These are phyloP conservation scores for Clausena lansium DNA, from an alignment of 345 rosid genomes.

Conservation along the genomic window DNA sequence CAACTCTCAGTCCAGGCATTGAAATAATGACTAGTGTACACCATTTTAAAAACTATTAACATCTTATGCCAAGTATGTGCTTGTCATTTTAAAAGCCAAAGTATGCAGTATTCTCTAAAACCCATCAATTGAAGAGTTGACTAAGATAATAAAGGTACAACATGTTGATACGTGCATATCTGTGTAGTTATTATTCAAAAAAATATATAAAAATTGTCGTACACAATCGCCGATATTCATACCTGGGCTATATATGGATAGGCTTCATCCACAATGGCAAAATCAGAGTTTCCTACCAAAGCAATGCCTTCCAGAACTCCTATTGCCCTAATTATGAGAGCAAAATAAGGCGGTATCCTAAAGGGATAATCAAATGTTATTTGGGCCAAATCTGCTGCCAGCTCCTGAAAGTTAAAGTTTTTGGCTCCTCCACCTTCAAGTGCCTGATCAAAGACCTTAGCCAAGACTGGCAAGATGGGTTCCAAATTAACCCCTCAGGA, in stretches of 20 bases:
- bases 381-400: constrained; percentile 94
- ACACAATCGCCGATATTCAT: constrained; percentile 11
- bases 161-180: neutral
- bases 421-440: constrained; percentile 99
- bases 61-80: neutral
- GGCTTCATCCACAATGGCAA: constrained; percentile 95
- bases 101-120: too few species aligned
- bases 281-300: constrained; percentile 90
- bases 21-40: neutral
- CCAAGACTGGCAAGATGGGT: constrained; percentile 91
- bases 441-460: constrained; percentile 97
- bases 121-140: too few species aligned
- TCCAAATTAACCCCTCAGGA: constrained; percentile 89
- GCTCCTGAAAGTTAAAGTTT: constrained; percentile 87
- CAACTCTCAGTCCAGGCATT: neutral
- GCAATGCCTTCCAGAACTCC: constrained; percentile 97
- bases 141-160: neutral
- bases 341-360: constrained; percentile 96
- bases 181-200: too few species aligned
- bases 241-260: constrained; percentile 98
- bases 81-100: neutral
- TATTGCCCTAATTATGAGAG: constrained; percentile 93
- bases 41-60: neutral
- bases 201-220: neutral
- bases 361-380: constrained; percentile 98